Percentiles rank a stretch among this genome's conserved stretches.
Conservation (phyloP, 2,329 filamentous ascomycete genomes). For the Penicillium sp. region DNA sequence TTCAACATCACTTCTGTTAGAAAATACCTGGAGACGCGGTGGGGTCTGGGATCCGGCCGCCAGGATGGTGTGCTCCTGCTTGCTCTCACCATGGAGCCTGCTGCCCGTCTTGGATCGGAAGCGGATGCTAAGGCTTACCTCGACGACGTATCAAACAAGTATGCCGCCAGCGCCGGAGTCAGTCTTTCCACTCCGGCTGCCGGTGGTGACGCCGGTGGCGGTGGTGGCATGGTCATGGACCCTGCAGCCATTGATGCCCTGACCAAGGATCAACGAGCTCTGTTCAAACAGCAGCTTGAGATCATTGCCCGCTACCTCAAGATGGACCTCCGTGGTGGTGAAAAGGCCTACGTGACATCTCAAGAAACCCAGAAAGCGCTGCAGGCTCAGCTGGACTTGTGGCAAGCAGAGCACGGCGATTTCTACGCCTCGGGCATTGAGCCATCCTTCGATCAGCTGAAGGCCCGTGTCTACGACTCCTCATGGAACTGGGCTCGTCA, state of each 20-base stretch:
- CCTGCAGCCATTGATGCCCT: conserved; percentile 91
- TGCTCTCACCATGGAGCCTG: conserved; percentile 84
- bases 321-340: conserved; percentile 89
- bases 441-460: conserved; percentile 83
- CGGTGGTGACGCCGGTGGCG: conserved; percentile 61
- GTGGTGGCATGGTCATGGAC: conserved; percentile 97
- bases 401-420: conserved; percentile 90
- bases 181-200: conserved; percentile 65
- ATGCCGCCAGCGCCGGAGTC: conserved; percentile 73
- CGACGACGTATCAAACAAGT: conserved; percentile 80
- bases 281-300: conserved; percentile 98
- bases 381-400: conserved; percentile 87
- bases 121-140: conserved; percentile 85
- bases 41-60: conserved; percentile 75
- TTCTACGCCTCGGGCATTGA: conserved; percentile 92
- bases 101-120: conserved; percentile 79
- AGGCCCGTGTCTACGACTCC: conserved; percentile 93
- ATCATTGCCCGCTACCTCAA: conserved; percentile 91
- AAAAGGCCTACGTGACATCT: conserved; percentile 79
- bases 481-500: conserved; percentile 99
- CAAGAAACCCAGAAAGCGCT: conserved; percentile 79
- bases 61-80: conserved; percentile 86
- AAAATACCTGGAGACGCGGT: conserved; percentile 89
- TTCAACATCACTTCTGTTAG: conserved; percentile 96
- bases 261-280: conserved; percentile 87